Conservation (phyloP, 257 asterid genomes). For the Penstemon eatonii region DNA sequence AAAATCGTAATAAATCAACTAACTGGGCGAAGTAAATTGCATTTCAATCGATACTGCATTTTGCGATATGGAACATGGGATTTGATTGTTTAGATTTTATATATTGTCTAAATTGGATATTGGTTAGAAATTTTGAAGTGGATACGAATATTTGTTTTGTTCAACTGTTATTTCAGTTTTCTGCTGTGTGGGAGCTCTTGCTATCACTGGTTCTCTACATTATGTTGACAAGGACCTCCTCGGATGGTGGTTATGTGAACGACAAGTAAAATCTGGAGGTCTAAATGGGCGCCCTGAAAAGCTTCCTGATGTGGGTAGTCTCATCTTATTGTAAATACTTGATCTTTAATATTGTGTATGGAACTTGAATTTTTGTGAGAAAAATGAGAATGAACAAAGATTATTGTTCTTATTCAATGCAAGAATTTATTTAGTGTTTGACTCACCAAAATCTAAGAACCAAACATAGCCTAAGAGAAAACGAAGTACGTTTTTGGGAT, state of each 20-base stretch:
- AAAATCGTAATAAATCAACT: constrained; percentile 17
- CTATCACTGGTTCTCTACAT: constrained; percentile 83
- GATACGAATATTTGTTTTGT: background rate
- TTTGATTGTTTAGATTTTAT: too few species aligned
- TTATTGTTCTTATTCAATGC: background rate
- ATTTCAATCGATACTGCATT: too few species aligned
- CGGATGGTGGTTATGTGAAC: constrained; percentile 97
- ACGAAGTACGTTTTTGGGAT: background rate
- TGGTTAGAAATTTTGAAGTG: too few species aligned
- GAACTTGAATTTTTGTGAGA: background rate
- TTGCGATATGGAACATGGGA: too few species aligned
- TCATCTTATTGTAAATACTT: constrained; percentile 7
- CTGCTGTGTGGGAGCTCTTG: constrained; percentile 96
- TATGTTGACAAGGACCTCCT: constrained; percentile 95
- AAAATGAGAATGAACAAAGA: background rate
- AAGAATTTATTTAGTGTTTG: background rate
- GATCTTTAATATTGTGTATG: background rate
- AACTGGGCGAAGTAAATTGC: too few species aligned
- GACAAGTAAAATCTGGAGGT: constrained; percentile 95
- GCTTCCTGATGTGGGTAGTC: constrained; percentile 87
- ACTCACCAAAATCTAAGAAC: background rate
- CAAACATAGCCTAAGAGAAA: too few species aligned
- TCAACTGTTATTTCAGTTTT: constrained; percentile 56
- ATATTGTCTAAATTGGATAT: too few species aligned
- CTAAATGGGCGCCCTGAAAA: constrained; percentile 98